Evolutionary conservation across 345 rosid genomes (phyloP).

Genomic region (Salix koriyanagi): DNA sequence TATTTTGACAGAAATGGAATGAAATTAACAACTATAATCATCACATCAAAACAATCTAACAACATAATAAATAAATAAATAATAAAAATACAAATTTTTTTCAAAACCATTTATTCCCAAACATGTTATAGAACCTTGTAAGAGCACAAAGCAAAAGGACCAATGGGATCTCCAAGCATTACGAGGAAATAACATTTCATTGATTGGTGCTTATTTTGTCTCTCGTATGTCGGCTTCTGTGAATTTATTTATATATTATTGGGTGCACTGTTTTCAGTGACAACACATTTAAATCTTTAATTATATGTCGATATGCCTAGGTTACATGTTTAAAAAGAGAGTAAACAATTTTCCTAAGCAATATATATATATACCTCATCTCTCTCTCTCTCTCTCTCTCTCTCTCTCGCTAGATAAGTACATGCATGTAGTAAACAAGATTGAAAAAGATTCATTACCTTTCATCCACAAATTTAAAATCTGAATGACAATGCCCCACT

Average conservation of each 20-base stretch:
- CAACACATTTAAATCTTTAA: neutral
- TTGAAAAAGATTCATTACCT: neutral
- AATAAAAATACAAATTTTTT: too few relatives aligned
- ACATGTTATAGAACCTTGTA: too few relatives aligned
- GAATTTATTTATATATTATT: neutral
- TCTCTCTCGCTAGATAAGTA: too few relatives aligned
- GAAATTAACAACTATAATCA: too few relatives aligned
- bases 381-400: neutral
- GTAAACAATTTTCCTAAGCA: neutral
- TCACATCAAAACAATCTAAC: too few relatives aligned
- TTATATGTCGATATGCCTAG: neutral
- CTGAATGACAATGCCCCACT: neutral
- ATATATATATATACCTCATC: too few relatives aligned
- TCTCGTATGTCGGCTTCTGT: neutral
- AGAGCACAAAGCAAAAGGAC: neutral
- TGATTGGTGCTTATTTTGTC: neutral
- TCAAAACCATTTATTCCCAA: too few relatives aligned
- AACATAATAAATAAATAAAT: too few relatives aligned
- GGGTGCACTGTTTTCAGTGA: neutral
- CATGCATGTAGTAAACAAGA: neutral
- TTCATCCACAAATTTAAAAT: neutral
- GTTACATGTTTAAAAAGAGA: neutral
- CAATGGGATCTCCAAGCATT: neutral
- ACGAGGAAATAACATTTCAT: neutral
- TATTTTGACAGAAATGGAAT: rapidly evolving